Evolutionary conservation across 1,139 yeast species (phyloP).

Genomic region (Diutina rugosa): DNA sequence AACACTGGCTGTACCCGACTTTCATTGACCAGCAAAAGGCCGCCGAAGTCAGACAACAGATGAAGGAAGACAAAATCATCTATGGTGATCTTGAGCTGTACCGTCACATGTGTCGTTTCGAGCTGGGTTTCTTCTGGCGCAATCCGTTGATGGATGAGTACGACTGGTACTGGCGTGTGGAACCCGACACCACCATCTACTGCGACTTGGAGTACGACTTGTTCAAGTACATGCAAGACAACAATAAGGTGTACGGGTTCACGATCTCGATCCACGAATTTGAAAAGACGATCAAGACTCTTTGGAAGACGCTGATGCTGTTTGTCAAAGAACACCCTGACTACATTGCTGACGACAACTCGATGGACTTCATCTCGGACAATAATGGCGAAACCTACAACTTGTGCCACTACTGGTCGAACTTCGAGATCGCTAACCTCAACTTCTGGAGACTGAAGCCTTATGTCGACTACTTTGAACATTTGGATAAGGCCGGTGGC

Average conservation of each 20-base stretch:
- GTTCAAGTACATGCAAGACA: slow-evolving; percentile 69
- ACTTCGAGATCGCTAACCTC: slow-evolving; percentile 69
- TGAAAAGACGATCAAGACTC: slow-evolving; percentile 62
- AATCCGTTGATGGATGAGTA: slow-evolving; percentile 60
- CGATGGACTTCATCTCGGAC: slow-evolving; percentile 60
- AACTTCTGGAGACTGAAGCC: slow-evolving; percentile 66
- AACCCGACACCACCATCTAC: slow-evolving; percentile 66
- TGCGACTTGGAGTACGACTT: slow-evolving; percentile 79
- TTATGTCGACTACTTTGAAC: slow-evolving; percentile 54
- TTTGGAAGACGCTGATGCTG: slow-evolving; percentile 67
- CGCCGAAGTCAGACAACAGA: slow-evolving; percentile 33
- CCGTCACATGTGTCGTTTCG: slow-evolving; percentile 87
- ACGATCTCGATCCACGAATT: slow-evolving; percentile 80
- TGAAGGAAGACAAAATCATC: slow-evolving; percentile 39
- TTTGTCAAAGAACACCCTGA: slow-evolving; percentile 58
- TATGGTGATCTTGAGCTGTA: slow-evolving; percentile 52
- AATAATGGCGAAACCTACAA: slow-evolving; percentile 60
- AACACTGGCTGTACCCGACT: slow-evolving; percentile 63
- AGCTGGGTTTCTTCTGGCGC: slow-evolving; percentile 81
- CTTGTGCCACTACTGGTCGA: slow-evolving; percentile 82
- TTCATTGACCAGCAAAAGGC: slow-evolving; percentile 50
- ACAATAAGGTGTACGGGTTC: slow-evolving; percentile 63
- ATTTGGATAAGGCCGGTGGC: slow-evolving; percentile 70
- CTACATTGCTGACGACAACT: slow-evolving; percentile 49
- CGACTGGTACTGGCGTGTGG: slow-evolving; percentile 91